Percentiles rank a stretch among this genome's conserved stretches.
Evolutionary conservation across 1,284 basidiomycete species (phyloP).

Genomic region (Amylostereum areolatum): DNA sequence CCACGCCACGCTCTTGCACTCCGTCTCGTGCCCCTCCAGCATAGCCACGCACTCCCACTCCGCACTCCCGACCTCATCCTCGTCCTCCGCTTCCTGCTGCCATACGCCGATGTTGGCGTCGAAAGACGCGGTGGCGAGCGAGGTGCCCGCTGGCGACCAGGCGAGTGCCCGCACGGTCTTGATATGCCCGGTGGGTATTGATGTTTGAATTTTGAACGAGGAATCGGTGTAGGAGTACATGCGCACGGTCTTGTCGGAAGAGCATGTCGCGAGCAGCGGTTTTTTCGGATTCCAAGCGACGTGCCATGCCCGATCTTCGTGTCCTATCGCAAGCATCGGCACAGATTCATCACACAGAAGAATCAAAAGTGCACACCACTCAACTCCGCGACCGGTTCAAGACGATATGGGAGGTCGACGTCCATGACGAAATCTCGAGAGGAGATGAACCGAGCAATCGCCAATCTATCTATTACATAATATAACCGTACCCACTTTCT

Average conservation of each 20-base stretch:
- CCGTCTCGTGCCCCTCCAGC: conserved; percentile 95
- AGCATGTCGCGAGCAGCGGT: conserved; percentile 86
- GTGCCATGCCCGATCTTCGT: conserved; percentile 85
- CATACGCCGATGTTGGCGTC: conserved; percentile 92
- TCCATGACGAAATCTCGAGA: conserved; percentile 5
- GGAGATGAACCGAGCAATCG: too few relatives aligned
- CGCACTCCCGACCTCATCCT: conserved; percentile 34
- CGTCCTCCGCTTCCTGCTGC: conserved; percentile 59
- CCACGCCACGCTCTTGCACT: conserved; percentile 94
- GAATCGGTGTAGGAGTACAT: conserved; percentile 65
- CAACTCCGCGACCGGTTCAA: conserved; percentile 7
- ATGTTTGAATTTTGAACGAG: conserved; percentile 52
- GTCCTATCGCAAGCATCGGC: conserved; percentile 40
- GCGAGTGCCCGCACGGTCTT: conserved; percentile 88
- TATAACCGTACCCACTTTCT: too few relatives aligned
- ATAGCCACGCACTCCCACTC: conserved; percentile 87
- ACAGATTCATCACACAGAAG: background rate
- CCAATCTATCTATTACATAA: too few relatives aligned
- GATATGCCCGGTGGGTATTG: conserved; percentile 79
- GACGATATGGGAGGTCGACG: conserved; percentile 7
- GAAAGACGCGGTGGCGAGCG: conserved; percentile 93
- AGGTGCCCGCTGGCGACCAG: conserved; percentile 87
- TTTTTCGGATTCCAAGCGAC: conserved; percentile 88
- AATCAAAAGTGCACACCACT: conserved; percentile 3
- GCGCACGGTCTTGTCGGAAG: conserved; percentile 88